Conservation (phyloP, 176 grass and related monocot species). For the Ampelocalamus luodianensis region DNA sequence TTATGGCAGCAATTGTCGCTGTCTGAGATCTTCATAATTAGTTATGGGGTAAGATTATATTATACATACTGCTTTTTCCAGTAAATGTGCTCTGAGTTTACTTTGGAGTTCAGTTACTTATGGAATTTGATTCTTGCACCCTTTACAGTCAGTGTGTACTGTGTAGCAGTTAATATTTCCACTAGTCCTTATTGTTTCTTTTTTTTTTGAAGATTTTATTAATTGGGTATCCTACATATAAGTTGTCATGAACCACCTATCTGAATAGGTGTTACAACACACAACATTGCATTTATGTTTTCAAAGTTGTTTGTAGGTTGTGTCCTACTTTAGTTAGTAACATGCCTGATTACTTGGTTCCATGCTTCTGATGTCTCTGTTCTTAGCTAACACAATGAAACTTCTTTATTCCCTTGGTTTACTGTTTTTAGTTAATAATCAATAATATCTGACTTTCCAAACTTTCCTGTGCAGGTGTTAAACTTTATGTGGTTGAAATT, state of each 20-base stretch:
- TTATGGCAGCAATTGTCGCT: conserved; percentile 79
- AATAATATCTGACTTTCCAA: conserved; percentile 7
- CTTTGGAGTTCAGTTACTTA: neutral
- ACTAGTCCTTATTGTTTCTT: neutral
- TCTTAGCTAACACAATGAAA: conserved; percentile 6
- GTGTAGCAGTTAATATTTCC: conserved; percentile 3
- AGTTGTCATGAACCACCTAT: conserved; percentile 5
- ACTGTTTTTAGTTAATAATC: neutral
- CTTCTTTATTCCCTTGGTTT: neutral
- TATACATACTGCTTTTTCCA: conserved; percentile 23
- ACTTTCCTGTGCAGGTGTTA: conserved; percentile 65
- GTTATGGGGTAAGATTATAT: conserved; percentile 87
- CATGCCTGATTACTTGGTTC: neutral
- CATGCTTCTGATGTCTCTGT: conserved; percentile 11
- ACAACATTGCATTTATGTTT: neutral
- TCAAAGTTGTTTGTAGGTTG: neutral
- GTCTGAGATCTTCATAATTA: conserved; percentile 91
- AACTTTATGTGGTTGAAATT: conserved; percentile 99
- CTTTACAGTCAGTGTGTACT: conserved; percentile 1
- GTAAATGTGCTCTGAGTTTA: neutral
- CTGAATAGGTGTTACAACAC: neutral
- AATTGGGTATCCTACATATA: neutral
- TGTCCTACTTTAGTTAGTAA: neutral
- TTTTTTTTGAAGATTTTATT: conserved; percentile 14
- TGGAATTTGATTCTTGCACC: too few species aligned